phyloP scores from a whole-genome alignment of 768 basidiomycete genomes.

The Mycena olivaceomarginata region DNA sequence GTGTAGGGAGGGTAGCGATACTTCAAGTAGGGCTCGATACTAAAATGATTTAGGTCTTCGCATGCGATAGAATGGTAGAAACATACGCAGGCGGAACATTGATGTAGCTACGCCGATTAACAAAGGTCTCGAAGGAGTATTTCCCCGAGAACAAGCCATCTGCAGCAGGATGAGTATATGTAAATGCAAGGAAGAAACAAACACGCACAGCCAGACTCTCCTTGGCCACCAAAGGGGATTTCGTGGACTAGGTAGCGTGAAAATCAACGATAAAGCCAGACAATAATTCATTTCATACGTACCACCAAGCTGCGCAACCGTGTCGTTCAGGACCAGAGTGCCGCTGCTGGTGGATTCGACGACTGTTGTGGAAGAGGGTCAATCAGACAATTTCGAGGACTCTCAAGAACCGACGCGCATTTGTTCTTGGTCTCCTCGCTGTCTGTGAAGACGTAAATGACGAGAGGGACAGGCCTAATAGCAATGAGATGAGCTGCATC shows the following conservation, averaged over 20 bases:
- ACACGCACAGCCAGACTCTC: conserved; percentile 23
- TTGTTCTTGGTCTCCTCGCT: conserved; percentile 32
- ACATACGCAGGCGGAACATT: conserved; percentile 28
- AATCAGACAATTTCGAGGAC: neutral
- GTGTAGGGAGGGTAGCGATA: conserved; percentile 31
- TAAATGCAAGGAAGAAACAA: neutral
- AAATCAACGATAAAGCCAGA: no score
- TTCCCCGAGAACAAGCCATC: conserved; percentile 30
- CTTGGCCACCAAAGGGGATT: conserved; percentile 32
- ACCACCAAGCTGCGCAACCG: conserved; percentile 26
- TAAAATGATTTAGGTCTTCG: neutral
- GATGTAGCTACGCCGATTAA: conserved; percentile 31
- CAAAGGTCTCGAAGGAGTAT: conserved; percentile 29
- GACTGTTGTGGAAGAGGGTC: neutral
- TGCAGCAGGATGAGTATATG: neutral
- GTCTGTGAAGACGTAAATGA: conserved; percentile 33
- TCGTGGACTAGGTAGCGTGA: conserved; percentile 17
- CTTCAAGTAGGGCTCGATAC: conserved; percentile 19
- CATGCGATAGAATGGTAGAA: neutral
- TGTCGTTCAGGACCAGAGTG: conserved; percentile 29
- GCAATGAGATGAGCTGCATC: neutral
- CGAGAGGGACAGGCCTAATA: conserved; percentile 17
- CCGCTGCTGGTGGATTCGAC: conserved; percentile 25
- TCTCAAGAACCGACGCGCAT: neutral
- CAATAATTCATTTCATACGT: neutral